Percentiles rank a stretch among this genome's conserved stretches.
Conservation (phyloP, 805 yeast species). For the Ogataea wickerhamii region DNA sequence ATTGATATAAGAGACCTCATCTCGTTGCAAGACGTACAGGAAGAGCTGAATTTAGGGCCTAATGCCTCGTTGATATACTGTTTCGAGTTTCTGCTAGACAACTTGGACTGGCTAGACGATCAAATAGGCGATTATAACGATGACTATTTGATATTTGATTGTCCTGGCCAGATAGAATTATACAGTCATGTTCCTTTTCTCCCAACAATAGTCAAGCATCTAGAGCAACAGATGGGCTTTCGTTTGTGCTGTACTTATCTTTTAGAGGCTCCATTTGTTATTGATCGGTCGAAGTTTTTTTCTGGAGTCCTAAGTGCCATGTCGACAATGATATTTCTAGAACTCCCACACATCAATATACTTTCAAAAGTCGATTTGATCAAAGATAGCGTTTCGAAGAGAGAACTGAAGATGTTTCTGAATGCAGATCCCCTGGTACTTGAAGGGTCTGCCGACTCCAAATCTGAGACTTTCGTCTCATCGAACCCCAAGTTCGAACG, state of each 20-base stretch:
- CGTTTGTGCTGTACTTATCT: slow-evolving; percentile 89
- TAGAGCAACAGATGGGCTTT: slow-evolving; percentile 75
- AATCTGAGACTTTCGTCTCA: slow-evolving; percentile 22
- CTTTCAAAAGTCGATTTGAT: slow-evolving; percentile 84
- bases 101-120: slow-evolving; percentile 95
- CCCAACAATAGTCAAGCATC: slow-evolving; percentile 84
- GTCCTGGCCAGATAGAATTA: slow-evolving; percentile 95
- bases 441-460: slow-evolving; percentile 35
- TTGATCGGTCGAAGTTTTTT: slow-evolving; percentile 88
- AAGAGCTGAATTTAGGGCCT: slow-evolving; percentile 89
- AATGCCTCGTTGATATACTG: slow-evolving; percentile 93
- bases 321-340: slow-evolving; percentile 96
- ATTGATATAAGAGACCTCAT: slow-evolving; percentile 89
- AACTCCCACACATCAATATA: slow-evolving; percentile 90
- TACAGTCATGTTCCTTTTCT: slow-evolving; percentile 93
- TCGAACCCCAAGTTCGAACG: slow-evolving; percentile 58
- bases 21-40: slow-evolving; percentile 91
- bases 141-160: slow-evolving; percentile 89
- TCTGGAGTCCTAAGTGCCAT: slow-evolving; percentile 95
- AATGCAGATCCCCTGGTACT: slow-evolving; percentile 89
- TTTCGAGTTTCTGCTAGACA: slow-evolving; percentile 84
- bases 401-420: slow-evolving; percentile 75
- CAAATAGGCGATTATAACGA: slow-evolving; percentile 95
- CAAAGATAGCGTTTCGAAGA: slow-evolving; percentile 70
- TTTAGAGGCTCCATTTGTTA: slow-evolving; percentile 88